A percentile compares a stretch with the other conserved stretches of the same genome.
phyloP scores from a whole-genome alignment of 129 eudicot genomes.

The Artemisia argyi region DNA sequence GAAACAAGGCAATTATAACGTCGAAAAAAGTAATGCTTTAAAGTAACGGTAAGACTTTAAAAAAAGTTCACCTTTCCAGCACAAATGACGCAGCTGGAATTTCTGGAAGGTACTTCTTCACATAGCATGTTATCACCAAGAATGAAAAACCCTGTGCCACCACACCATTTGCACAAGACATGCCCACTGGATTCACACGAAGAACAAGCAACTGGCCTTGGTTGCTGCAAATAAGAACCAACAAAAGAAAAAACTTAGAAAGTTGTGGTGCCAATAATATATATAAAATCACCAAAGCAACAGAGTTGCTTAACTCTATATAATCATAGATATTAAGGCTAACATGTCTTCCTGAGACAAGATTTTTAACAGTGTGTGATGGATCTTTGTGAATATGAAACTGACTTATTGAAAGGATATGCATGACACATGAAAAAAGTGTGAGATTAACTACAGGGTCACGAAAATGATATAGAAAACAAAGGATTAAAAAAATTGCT shows the following conservation, averaged over 20 bases:
- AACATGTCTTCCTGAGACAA: background rate
- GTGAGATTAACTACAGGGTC: too few relatives aligned
- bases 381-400: too few relatives aligned
- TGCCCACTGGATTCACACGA: constrained; percentile 71
- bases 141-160: constrained; percentile 90
- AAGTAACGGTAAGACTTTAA: background rate
- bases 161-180: constrained; percentile 94
- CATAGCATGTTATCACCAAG: constrained; percentile 95
- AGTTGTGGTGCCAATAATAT: background rate
- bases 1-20: too few relatives aligned
- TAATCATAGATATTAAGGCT: background rate
- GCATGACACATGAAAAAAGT: too few relatives aligned
- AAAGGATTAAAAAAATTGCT: too few relatives aligned
- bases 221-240: constrained; percentile 56
- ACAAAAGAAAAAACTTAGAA: constrained; percentile 17
- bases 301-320: background rate
- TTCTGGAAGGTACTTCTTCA: constrained; percentile 92
- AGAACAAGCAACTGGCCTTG: constrained; percentile 74
- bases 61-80: constrained; percentile 73
- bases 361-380: background rate
- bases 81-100: constrained; percentile 84
- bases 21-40: too few relatives aligned
- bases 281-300: background rate
- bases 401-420: too few relatives aligned
- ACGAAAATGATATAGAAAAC: too few relatives aligned